Base-by-base conservation (phyloP, 1,284 basidiomycete species). In the Xerocomus minutiporus region DNA sequence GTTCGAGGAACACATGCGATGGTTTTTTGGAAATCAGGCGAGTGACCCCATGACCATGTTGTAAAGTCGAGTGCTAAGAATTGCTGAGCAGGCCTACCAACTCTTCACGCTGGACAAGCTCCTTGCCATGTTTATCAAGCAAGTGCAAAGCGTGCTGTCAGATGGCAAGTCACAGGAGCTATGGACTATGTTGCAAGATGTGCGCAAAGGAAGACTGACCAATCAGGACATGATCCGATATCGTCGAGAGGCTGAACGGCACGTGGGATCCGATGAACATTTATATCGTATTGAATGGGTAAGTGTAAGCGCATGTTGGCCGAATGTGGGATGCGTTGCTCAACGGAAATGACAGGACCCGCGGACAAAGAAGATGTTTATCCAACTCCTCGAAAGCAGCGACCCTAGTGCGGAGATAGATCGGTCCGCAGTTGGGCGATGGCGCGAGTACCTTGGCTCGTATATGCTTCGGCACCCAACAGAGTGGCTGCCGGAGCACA, bases 11-110 rank as follows among this genome's bases (percentile, higher is more conserved):
- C 91, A 93, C 62, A 85, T 97, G 79, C 77, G 97, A 55, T 93
- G 91, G 82, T 95, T 99, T 80, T 98, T 96, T 75, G 92, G 93
- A 32, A 95, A 87, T 59, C 90, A 93, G 78, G 94, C 93, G 61
- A 73, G 84, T 43, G 32, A 40, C 40, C 25, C 8, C 20, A 57
- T 52, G 56, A 52, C 8, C 58, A 43, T 3, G 43, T 25, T 43
- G 17, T 5, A 11, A 11, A 23, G 23, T 34, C 28, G 17, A 7
- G 17, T 46, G 52, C 55, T 56, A 54, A 73, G 66, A 48, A 53
- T 35, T 46, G 40, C 53, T 36, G 36, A 54, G 73, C 61, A 90
- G 86, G 87, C 86, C 7, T 96, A 92, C 73, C 80, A 87, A 51
- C 75, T 94, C 63, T 97, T 95, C 68, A 97, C 94, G 1, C 67